A percentile compares a stretch with the other conserved stretches of the same genome.
phyloP scores from a whole-genome alignment of 208 protist species.

The Novymonas esmeraldas region DNA sequence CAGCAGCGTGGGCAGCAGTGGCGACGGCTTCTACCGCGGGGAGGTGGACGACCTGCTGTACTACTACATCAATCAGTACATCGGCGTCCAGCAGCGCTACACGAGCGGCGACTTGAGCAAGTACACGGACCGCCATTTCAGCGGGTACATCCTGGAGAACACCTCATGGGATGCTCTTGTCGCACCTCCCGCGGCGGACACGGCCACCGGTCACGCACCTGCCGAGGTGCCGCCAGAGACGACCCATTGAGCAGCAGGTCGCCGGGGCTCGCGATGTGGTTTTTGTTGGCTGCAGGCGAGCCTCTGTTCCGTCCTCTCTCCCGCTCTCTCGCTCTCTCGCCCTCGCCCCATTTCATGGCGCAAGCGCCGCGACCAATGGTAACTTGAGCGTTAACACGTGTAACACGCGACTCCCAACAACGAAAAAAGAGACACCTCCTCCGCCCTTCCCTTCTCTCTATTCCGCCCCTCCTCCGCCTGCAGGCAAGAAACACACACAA shows the following conservation, averaged over 20 bases:
- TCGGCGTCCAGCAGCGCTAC: slow-evolving; percentile 91
- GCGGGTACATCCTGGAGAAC: slow-evolving; percentile 80
- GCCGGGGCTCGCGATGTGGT: too few species aligned
- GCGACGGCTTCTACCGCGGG: slow-evolving; percentile 68
- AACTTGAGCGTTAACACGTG: too few species aligned
- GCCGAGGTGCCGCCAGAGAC: not conserved
- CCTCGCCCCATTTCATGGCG: too few species aligned
- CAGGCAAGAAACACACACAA: not conserved
- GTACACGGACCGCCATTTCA: slow-evolving; percentile 87
- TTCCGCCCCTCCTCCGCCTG: not conserved
- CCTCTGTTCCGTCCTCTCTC: too few species aligned
- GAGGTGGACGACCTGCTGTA: slow-evolving; percentile 96
- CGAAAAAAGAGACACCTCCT: too few species aligned
- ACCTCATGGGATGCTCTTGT: slow-evolving; percentile 76
- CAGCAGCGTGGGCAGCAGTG: not conserved
- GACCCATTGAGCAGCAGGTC: not conserved
- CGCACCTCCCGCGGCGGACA: slow-evolving; percentile 8
- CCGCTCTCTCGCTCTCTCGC: too few species aligned
- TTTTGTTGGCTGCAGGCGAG: too few species aligned
- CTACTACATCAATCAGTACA: slow-evolving; percentile 95
- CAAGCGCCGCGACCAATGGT: too few species aligned
- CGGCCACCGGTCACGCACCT: not conserved
- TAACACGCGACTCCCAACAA: too few species aligned
- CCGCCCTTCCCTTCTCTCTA: not conserved
- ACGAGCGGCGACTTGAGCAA: slow-evolving; percentile 36